A percentile compares a stretch with the other conserved stretches of the same genome.
Conservation (phyloP, 2,329 filamentous ascomycete genomes). For the Epichloe aotearoae region DNA sequence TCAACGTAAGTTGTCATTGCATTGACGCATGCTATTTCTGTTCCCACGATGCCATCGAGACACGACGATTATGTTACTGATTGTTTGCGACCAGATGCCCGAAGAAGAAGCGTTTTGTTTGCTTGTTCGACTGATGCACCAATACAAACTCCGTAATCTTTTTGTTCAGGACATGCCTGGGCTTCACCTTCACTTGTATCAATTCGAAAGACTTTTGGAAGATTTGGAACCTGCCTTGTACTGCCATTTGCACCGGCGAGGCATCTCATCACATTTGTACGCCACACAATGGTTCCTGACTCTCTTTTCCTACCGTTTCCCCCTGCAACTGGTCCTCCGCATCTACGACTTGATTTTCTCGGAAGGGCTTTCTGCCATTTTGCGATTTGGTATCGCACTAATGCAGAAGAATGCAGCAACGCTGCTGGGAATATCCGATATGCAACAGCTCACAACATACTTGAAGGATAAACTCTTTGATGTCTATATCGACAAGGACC, state of each 20-base stretch:
- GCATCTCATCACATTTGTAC: constrained; percentile 84
- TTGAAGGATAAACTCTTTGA: constrained; percentile 92
- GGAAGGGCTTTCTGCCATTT: constrained; percentile 81
- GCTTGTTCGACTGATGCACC: constrained; percentile 88
- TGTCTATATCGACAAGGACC: constrained; percentile 89
- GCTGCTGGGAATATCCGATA: constrained; percentile 76
- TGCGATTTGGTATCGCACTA: constrained; percentile 87
- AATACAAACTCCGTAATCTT: constrained; percentile 83
- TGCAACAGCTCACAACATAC: constrained; percentile 77
- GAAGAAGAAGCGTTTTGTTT: constrained; percentile 95
- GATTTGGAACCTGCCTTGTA: constrained; percentile 89
- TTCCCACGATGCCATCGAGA: too few species aligned
- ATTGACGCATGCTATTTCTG: background rate
- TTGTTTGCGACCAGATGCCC: constrained; percentile 54
- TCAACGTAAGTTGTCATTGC: constrained; percentile 52
- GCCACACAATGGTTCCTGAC: constrained; percentile 99
- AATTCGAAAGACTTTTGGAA: constrained; percentile 88
- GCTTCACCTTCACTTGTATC: constrained; percentile 82
- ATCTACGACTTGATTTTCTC: constrained; percentile 94
- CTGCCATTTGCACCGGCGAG: constrained; percentile 78
- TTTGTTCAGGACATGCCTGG: constrained; percentile 96
- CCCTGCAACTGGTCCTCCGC: constrained; percentile 84
- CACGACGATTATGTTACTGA: background rate
- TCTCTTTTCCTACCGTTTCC: constrained; percentile 95
- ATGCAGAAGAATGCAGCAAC: constrained; percentile 87